Evolutionary conservation across 2,329 filamentous ascomycete species (phyloP), one percentile per base, ranked within the genome.

Genomic region (Trichoderma oligosporum): DNA sequence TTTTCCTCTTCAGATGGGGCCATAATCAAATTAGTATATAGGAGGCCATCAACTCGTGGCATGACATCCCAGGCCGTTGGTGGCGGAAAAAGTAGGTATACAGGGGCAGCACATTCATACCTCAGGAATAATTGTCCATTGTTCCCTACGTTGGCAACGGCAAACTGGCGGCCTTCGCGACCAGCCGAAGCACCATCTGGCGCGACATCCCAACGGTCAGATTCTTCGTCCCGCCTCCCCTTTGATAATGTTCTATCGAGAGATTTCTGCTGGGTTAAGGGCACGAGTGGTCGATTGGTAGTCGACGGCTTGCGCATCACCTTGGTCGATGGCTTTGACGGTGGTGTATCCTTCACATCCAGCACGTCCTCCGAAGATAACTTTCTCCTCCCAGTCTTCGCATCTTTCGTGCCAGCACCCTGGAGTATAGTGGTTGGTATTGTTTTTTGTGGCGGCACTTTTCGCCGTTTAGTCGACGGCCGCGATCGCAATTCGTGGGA

Each of bases 51-150:
- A n/a, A n/a, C n/a, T n/a, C n/a, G n/a, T n/a, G n/a, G n/a, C n/a
- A n/a, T n/a, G n/a, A n/a, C n/a, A n/a, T n/a, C n/a, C n/a, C n/a
- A n/a, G n/a, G n/a, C n/a, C n/a, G n/a, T n/a, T n/a, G n/a, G n/a
- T n/a, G n/a, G n/a, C n/a, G n/a, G n/a, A n/a, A n/a, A n/a, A n/a
- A n/a, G n/a, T n/a, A n/a, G n/a, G n/a, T 9, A 38, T 11, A 7
- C 33, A 27, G 27, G 11, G n/a, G n/a, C n/a, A n/a, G n/a, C n/a
- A 14, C 29, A 7, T 27, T 60, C 82, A 68, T 83, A 92, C 87
- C 87, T 88, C 63, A 93, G 70, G 71, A 91, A 93, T 71, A 93
- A 89, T 68, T 86, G 85, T 36, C 89, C 89, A 72, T 91, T 91
- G 68, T 91, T 89, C 22, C 88, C 88, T 59, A 93, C 88, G 70